Percentiles rank a stretch among this genome's conserved stretches.
Evolutionary conservation across 169 alveolate genomes (phyloP).

Genomic region (Plasmodium fragile): DNA sequence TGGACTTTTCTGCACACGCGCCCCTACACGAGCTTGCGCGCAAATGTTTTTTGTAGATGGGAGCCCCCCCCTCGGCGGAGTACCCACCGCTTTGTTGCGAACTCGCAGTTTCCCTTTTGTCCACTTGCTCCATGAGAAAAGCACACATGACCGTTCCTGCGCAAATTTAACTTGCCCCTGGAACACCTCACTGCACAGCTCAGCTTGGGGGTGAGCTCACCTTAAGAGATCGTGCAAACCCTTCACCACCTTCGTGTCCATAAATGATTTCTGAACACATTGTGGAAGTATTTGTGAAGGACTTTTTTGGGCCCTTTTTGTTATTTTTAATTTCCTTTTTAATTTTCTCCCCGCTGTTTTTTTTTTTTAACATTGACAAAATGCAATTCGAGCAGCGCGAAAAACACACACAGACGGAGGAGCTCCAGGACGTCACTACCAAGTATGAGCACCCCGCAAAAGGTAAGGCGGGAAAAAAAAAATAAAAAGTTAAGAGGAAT

Average conservation of each 20-base stretch:
- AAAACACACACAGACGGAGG: constrained; percentile 32
- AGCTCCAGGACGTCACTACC: background rate
- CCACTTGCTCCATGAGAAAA: background rate
- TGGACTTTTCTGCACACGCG: background rate
- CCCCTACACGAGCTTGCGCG: background rate
- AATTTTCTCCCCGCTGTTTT: background rate
- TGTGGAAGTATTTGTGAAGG: constrained; percentile 18
- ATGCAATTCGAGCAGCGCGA: background rate
- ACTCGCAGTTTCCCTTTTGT: background rate
- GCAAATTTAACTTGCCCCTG: background rate
- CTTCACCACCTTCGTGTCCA: background rate
- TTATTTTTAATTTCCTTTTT: constrained; percentile 22
- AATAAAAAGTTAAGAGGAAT: background rate
- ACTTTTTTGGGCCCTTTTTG: constrained; percentile 16
- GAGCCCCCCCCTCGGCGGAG: background rate
- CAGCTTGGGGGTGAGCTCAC: background rate
- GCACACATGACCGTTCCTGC: background rate
- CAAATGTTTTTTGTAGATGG: background rate
- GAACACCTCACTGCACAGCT: background rate
- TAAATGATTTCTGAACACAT: constrained; percentile 16
- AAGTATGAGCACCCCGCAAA: background rate
- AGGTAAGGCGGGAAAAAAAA: background rate
- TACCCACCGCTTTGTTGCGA: background rate
- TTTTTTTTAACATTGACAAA: constrained; percentile 20
- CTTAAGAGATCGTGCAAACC: background rate